Evolutionary conservation across 179 eudicot species (phyloP).

Genomic region (Beta corolliflora): DNA sequence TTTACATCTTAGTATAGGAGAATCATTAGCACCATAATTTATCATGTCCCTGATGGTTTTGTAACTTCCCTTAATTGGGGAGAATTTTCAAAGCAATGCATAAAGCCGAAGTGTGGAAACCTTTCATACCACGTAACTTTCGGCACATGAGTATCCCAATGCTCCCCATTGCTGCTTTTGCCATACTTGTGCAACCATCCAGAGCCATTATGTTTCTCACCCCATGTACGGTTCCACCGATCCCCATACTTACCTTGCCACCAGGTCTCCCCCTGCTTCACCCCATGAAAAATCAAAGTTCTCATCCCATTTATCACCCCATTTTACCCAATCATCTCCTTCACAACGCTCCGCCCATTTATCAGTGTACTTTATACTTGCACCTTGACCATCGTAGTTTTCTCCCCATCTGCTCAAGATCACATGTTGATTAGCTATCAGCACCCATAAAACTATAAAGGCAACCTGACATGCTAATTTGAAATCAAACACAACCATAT

Average conservation of each 20-base stretch:
- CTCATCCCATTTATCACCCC: conserved; percentile 99
- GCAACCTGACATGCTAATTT: too few species aligned
- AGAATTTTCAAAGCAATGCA: conserved; percentile 77
- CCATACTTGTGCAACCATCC: conserved; percentile 98
- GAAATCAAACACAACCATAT: too few species aligned
- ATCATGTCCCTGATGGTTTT: conserved; percentile 45
- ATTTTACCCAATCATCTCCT: conserved; percentile 83
- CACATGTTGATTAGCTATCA: not conserved
- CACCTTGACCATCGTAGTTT: conserved; percentile 77
- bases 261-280: conserved; percentile 94
- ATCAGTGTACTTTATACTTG: conserved; percentile 84
- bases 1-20: not conserved
- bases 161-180: conserved; percentile 82
- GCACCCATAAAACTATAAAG: not conserved
- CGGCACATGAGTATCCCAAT: conserved; percentile 79
- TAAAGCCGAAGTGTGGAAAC: conserved; percentile 76
- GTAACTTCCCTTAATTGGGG: conserved; percentile 69
- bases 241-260: conserved; percentile 84
- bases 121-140: conserved; percentile 91
- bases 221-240: conserved; percentile 93
- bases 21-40: not conserved
- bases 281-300: conserved; percentile 62
- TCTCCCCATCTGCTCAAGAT: conserved; percentile 79
- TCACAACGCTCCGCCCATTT: conserved; percentile 93
- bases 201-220: conserved; percentile 80